phyloP scores from a whole-genome alignment of 108 stramenopile species.

The Parietichytrium sp. region DNA sequence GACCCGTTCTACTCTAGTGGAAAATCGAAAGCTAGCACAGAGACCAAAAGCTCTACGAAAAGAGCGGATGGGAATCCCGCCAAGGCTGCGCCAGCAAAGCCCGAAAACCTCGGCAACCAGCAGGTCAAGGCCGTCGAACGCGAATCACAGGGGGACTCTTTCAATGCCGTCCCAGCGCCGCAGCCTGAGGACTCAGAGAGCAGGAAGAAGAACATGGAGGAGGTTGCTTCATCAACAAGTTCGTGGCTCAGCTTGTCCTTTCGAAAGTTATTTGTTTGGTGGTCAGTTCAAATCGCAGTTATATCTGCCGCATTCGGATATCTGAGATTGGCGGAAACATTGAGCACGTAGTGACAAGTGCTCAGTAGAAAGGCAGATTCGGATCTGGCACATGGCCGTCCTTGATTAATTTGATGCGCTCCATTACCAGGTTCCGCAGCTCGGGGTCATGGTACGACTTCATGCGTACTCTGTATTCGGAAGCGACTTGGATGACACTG shows the following conservation, averaged over 20 bases:
- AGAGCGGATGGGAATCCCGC: background rate
- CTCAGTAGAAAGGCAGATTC: background rate
- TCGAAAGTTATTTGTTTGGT: background rate
- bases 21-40: background rate
- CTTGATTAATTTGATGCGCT: constrained; percentile 23
- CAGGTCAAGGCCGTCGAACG: too few relatives aligned
- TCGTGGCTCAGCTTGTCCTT: background rate
- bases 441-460: background rate
- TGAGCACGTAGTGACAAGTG: background rate
- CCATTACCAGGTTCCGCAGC: background rate
- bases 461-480: background rate
- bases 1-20: constrained; percentile 1
- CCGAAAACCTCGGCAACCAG: too few relatives aligned
- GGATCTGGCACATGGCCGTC: constrained; percentile 1
- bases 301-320: too few relatives aligned
- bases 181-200: too few relatives aligned
- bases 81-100: background rate
- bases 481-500: background rate
- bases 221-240: too few relatives aligned
- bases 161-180: too few relatives aligned
- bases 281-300: background rate
- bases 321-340: too few relatives aligned
- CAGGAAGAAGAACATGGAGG: too few relatives aligned
- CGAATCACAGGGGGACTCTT: too few relatives aligned
- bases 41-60: background rate